Base-by-base conservation (phyloP, 495 filamentous ascomycete species). In the Hyaloscypha variabilis region DNA sequence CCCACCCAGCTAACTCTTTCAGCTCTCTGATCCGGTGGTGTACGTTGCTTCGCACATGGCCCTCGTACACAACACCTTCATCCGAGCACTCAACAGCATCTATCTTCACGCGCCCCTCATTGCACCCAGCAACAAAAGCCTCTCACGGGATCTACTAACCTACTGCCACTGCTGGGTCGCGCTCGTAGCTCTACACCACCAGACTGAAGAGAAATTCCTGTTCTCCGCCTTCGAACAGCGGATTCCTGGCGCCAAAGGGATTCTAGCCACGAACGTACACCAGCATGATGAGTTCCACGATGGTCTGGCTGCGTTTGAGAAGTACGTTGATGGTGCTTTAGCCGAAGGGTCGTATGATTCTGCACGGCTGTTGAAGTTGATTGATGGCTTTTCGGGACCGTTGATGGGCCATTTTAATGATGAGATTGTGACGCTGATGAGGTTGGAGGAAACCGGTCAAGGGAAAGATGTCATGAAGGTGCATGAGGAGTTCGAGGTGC, bases 51-150 rank as follows among this genome's bases (percentile, higher is more conserved):
- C 77, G 1, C 71, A 79, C 1, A 84, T 83, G 81, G 69, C 74
- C 21, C 64, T 71, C 46, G 71, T 78, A 13, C 81, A 83, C 76
- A 83, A 83, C 75, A 60, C 76, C 54, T 66, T 83, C 23, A 69
- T 78, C 67, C 81, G 80, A 53, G 71, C 71, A 11, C 73, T 83
- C 62, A 85, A 83, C 71, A 70, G 71, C 60, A 83, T 83, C 69
- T 82, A 83, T 74, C 70, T 78, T 28, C 80, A 83, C 72, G 78
- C 81, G 0, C 79, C 76, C 0, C 30, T 34, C 30, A 34, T 34
- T 10, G 30, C 30, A 34, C 4, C 30, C 30, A 71, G 78, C 60
- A 69, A 75, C 57, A 50, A 60, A 51, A 26, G 2, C 31, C 58
- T 49, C 24, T 61, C 58, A 24, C 34, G n/a, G 3, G 31, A 46